These are phyloP conservation scores for Phaffia rhodozyma DNA, from an alignment of 1,284 basidiomycete genomes.

Conservation along the genomic window DNA sequence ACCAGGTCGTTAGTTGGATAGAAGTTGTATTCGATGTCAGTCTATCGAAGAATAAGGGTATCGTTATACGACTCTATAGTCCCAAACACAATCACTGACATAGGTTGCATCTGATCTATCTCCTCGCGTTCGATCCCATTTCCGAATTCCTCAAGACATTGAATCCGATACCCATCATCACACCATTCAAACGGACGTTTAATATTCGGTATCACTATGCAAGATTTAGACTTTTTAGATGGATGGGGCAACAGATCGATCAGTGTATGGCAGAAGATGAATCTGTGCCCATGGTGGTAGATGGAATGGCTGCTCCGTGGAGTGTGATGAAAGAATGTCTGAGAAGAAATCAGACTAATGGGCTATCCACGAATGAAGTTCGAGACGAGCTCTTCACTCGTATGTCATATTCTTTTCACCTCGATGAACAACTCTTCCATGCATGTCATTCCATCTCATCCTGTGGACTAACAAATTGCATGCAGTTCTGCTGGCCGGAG, in stretches of 20 bases:
- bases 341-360: not conserved
- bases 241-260: not conserved
- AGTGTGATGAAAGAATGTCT: not conserved
- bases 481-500: not conserved
- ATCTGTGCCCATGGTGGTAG: not conserved
- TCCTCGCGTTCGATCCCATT: not conserved
- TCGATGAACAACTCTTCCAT: not conserved
- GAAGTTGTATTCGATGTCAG: not conserved
- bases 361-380: not conserved
- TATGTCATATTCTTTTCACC: not conserved
- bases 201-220: not conserved
- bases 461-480: not conserved
- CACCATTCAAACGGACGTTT: not conserved
- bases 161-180: not conserved
- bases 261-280: too few species aligned
- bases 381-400: conserved; percentile 2
- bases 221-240: not conserved
- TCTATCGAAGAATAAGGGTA: not conserved
- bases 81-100: not conserved
- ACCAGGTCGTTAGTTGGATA: not conserved
- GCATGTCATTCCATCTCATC: not conserved
- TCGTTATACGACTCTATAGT: too few species aligned
- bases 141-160: too few species aligned
- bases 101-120: not conserved
- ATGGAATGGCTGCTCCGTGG: not conserved